phyloP scores from a whole-genome alignment of 2,329 filamentous ascomycete species.

The Trichothecium roseum region DNA sequence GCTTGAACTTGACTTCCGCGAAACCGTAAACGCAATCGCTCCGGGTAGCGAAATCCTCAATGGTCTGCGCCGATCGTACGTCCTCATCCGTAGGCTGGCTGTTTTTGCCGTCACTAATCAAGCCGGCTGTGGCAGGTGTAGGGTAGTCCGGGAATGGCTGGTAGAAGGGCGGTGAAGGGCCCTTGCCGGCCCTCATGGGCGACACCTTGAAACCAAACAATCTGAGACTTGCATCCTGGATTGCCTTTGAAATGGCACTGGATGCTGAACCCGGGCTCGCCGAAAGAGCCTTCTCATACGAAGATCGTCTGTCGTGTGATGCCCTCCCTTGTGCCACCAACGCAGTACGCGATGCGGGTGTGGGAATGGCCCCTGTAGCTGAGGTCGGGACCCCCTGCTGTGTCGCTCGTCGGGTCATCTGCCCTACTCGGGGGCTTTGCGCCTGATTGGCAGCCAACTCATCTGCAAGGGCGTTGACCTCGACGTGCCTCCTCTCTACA shows the following conservation, averaged over 20 bases:
- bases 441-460: slow-evolving; percentile 80
- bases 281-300: slow-evolving; percentile 68
- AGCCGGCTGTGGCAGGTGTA: slow-evolving; percentile 46
- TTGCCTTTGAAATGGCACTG: slow-evolving; percentile 86
- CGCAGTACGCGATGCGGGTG: slow-evolving; percentile 56
- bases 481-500: slow-evolving; percentile 88
- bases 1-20: slow-evolving; percentile 96
- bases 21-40: slow-evolving; percentile 97
- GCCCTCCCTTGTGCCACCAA: slow-evolving; percentile 61
- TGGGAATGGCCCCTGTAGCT: slow-evolving; percentile 57
- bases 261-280: slow-evolving; percentile 63
- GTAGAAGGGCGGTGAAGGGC: slow-evolving; percentile 66
- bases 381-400: slow-evolving; percentile 64
- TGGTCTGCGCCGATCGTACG: slow-evolving; percentile 61
- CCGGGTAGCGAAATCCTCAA: slow-evolving; percentile 85
- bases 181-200: slow-evolving; percentile 51
- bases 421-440: slow-evolving; percentile 45
- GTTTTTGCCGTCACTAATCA: slow-evolving; percentile 54
- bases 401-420: slow-evolving; percentile 65
- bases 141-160: slow-evolving; percentile 81
- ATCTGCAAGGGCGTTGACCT: slow-evolving; percentile 95
- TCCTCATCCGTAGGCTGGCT: slow-evolving; percentile 64
- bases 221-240: slow-evolving; percentile 79
- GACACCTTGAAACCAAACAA: slow-evolving; percentile 63
- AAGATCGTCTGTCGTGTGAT: slow-evolving; percentile 65